phyloP scores from a whole-genome alignment of 164 flowering plant species.

The Saururus chinensis region DNA sequence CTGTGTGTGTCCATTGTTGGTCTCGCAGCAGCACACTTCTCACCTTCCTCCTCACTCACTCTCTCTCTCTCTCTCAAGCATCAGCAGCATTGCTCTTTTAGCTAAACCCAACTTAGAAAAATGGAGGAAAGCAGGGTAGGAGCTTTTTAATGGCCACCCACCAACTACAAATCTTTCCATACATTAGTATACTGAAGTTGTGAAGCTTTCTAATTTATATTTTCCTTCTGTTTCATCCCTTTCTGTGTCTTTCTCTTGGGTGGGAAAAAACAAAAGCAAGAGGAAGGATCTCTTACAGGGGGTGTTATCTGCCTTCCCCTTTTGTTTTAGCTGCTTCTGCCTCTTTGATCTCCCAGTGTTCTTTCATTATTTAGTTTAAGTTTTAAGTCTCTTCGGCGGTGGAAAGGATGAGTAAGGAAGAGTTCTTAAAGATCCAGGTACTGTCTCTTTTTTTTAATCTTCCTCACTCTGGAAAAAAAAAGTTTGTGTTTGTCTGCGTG shows the following conservation, averaged over 20 bases:
- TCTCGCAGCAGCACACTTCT: background rate
- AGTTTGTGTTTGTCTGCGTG: background rate
- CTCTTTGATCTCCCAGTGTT: background rate
- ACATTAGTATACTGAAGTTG: background rate
- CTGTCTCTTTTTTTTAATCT: constrained; percentile 9
- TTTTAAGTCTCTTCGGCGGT: background rate
- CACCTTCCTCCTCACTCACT: background rate
- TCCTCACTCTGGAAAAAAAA: constrained; percentile 6
- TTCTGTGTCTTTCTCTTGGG: background rate
- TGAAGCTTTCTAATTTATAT: background rate
- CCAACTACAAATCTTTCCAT: background rate
- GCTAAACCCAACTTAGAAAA: background rate
- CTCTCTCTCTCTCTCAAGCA: background rate
- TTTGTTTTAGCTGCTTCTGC: background rate
- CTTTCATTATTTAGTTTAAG: background rate
- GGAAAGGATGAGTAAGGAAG: constrained; percentile 68
- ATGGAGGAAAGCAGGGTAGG: background rate
- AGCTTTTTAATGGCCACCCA: constrained; percentile 5
- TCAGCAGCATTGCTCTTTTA: background rate
- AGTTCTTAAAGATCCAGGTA: constrained; percentile 82
- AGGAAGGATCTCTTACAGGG: too few species aligned
- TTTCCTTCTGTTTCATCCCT: background rate
- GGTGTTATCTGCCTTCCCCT: background rate
- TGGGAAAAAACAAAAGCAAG: background rate
- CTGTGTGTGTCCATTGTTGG: background rate